Evolutionary conservation across 768 basidiomycete species (phyloP).

Genomic region (Termitomyces sp.): DNA sequence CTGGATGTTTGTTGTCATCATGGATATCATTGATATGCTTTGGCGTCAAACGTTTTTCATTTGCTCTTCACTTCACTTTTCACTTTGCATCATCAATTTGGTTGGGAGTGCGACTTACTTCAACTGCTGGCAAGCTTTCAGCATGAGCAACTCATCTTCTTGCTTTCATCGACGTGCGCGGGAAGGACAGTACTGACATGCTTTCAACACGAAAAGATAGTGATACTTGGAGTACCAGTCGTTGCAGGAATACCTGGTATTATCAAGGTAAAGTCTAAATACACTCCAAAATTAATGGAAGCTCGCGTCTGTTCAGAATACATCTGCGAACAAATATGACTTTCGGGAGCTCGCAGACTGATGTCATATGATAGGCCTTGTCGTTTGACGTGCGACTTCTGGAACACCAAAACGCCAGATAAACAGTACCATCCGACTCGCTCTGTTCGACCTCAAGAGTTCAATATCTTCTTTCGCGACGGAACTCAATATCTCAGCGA

Average conservation of each 20-base stretch:
- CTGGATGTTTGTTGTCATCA: no score
- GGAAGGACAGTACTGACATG: no score
- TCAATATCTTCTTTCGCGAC: background rate
- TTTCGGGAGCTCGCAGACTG: constrained; percentile 8
- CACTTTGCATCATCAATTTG: no score
- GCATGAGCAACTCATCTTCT: no score
- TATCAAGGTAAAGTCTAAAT: background rate
- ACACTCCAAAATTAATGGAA: background rate
- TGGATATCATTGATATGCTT: no score
- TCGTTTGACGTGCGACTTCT: constrained; percentile 8
- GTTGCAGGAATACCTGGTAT: constrained; percentile 1
- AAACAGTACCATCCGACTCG: background rate
- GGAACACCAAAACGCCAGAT: constrained; percentile 1
- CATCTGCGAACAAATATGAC: constrained; percentile 2
- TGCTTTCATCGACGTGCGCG: no score
- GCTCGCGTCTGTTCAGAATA: background rate
- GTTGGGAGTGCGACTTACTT: no score
- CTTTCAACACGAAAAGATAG: no score
- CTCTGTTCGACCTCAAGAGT: constrained; percentile 6
- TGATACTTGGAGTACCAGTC: no score
- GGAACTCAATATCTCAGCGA: constrained; percentile 8
- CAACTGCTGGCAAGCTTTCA: no score
- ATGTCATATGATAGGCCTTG: constrained; percentile 9
- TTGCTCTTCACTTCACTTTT: no score
- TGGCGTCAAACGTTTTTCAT: no score